Conservation (phyloP, 2,329 filamentous ascomycete genomes). For the Sphaceloma murrayae region DNA sequence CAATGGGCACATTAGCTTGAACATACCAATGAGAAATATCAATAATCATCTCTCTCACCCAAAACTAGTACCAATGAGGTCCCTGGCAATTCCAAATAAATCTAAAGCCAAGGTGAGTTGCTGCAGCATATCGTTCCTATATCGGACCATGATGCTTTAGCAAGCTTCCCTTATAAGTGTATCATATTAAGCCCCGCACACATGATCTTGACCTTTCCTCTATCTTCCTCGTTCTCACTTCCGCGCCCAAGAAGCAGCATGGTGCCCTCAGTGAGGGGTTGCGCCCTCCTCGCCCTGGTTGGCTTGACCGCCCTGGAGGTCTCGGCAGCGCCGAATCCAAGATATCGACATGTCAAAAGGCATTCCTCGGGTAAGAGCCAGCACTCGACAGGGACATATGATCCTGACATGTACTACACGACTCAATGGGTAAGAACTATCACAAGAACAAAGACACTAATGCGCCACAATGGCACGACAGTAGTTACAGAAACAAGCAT, state of each 20-base stretch:
- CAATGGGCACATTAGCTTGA: not conserved
- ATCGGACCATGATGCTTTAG: slow-evolving; percentile 1
- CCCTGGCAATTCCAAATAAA: slow-evolving; percentile 6
- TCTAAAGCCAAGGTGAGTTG: not conserved
- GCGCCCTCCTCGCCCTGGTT: slow-evolving; percentile 5
- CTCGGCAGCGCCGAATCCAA: slow-evolving; percentile 5
- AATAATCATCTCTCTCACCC: not conserved
- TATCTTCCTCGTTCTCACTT: not conserved
- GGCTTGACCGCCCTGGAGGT: slow-evolving; percentile 9
- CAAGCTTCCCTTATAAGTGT: slow-evolving; percentile 9
- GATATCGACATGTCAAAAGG: not conserved
- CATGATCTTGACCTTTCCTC: not conserved
- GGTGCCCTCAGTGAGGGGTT: slow-evolving; percentile 6
- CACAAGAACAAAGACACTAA: not conserved
- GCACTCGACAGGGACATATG: slow-evolving; percentile 1
- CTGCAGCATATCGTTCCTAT: slow-evolving; percentile 2
- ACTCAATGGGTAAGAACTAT: slow-evolving; percentile 1
- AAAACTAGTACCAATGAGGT: not conserved
- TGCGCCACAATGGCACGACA: not conserved
- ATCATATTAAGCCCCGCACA: not conserved
- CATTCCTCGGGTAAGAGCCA: not conserved
- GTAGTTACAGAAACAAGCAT: not conserved
- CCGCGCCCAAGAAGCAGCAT: not conserved
- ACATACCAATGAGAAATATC: not conserved
- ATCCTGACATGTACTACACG: not conserved